These are phyloP conservation scores for Sporothrix pseudoabietina DNA, from an alignment of 2,329 filamentous ascomycete genomes.

Conservation along the genomic window DNA sequence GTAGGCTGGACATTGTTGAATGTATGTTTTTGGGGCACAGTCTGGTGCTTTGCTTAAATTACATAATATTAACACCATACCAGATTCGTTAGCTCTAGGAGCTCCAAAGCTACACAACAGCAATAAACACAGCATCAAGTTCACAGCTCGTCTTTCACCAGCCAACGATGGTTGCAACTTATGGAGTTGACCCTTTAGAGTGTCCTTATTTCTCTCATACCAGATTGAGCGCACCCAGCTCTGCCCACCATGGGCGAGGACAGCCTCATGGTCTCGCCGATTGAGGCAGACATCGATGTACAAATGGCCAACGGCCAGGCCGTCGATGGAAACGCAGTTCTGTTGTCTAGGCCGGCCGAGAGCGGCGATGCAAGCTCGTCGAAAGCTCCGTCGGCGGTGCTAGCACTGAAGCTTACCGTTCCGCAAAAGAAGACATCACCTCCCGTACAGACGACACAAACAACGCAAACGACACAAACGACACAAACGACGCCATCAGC, in stretches of 20 bases:
- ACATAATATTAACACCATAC: slow-evolving; percentile 11
- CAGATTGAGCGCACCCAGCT: background rate
- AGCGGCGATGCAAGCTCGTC: background rate
- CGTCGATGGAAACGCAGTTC: background rate
- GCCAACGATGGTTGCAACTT: background rate
- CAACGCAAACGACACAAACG: too few species aligned
- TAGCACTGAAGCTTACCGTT: background rate
- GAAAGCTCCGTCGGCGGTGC: background rate
- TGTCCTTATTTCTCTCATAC: too few species aligned
- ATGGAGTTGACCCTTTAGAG: background rate
- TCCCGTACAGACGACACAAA: background rate
- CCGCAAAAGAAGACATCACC: background rate
- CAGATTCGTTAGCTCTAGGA: background rate
- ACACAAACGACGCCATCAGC: too few species aligned
- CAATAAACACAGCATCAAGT: background rate
- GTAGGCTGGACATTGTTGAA: too few species aligned
- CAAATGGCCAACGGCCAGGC: slow-evolving; percentile 12
- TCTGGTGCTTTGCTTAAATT: background rate
- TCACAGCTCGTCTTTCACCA: background rate
- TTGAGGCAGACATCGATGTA: background rate
- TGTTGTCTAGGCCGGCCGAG: background rate
- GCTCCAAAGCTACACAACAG: background rate
- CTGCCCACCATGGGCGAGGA: slow-evolving; percentile 1
- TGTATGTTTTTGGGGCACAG: background rate
- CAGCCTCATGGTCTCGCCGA: slow-evolving; percentile 25